Evolutionary conservation across 2,329 filamentous ascomycete species (phyloP).

Genomic region (Didymella arachidicola): DNA sequence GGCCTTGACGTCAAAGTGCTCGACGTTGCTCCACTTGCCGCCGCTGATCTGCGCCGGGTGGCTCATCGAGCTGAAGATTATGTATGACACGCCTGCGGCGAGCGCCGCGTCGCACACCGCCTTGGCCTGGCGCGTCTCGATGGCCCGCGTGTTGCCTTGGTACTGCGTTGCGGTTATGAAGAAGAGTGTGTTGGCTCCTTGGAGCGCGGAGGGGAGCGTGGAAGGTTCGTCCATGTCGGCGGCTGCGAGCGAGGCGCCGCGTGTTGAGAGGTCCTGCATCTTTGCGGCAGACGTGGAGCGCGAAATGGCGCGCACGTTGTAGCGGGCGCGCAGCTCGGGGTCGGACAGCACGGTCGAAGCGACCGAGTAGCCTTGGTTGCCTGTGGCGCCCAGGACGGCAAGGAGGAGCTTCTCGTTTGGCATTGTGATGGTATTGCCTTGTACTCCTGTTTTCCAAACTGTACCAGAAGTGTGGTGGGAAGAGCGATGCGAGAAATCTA

Average conservation of each 20-base stretch:
- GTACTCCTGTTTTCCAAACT: neutral
- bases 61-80: constrained; percentile 51
- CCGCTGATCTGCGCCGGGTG: constrained; percentile 36
- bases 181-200: constrained; percentile 31
- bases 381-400: constrained; percentile 44
- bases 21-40: constrained; percentile 48
- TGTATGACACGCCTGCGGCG: constrained; percentile 45
- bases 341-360: constrained; percentile 55
- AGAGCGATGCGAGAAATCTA: neutral
- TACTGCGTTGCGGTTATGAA: constrained; percentile 39
- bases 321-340: constrained; percentile 51
- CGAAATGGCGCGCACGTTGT: constrained; percentile 63
- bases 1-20: constrained; percentile 67
- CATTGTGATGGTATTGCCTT: neutral
- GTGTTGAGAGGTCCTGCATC: constrained; percentile 54
- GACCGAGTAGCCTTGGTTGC: constrained; percentile 65
- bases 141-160: constrained; percentile 28
- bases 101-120: constrained; percentile 45
- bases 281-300: constrained; percentile 57
- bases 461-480: neutral
- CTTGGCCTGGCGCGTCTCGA: constrained; percentile 40
- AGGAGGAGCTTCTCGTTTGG: constrained; percentile 30
- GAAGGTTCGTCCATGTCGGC: constrained; percentile 57
- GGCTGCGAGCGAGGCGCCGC: constrained; percentile 62
- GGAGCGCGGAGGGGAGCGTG: constrained; percentile 25